Conservation (phyloP, 2,329 filamentous ascomycete species). For the Simplicillium sp. region DNA sequence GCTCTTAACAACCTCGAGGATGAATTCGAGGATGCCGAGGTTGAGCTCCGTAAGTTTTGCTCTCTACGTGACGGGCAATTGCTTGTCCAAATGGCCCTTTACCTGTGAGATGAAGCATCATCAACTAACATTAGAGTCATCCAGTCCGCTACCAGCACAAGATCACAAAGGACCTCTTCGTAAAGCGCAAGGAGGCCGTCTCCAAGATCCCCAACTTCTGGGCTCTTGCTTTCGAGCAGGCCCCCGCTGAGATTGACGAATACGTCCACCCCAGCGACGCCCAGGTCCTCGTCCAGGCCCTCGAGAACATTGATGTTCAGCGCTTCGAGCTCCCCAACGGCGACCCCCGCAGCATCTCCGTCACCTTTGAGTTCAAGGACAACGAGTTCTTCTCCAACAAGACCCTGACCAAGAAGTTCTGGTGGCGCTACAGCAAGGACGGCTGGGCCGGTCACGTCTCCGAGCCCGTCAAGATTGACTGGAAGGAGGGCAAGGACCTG, state of each 20-base stretch:
- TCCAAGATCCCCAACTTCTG: constrained; percentile 80
- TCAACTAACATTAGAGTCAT: background rate
- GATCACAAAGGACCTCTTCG: constrained; percentile 62
- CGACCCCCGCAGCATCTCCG: constrained; percentile 70
- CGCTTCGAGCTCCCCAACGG: constrained; percentile 72
- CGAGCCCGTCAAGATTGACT: constrained; percentile 79
- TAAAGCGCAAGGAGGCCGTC: constrained; percentile 63
- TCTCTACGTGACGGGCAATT: background rate
- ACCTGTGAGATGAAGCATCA: background rate
- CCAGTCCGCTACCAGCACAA: constrained; percentile 65
- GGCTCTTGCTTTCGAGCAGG: constrained; percentile 85
- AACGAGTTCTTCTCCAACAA: constrained; percentile 78
- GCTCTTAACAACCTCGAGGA: constrained; percentile 64
- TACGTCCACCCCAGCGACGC: constrained; percentile 78
- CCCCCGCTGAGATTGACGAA: constrained; percentile 77
- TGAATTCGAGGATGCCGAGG: constrained; percentile 76
- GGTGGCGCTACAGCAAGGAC: constrained; percentile 62
- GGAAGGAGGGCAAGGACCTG: constrained; percentile 79
- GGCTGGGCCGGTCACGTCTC: constrained; percentile 71
- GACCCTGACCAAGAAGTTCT: constrained; percentile 84
- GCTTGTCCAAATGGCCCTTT: background rate
- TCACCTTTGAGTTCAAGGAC: constrained; percentile 68
- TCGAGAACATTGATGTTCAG: constrained; percentile 61
- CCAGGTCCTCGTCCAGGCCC: constrained; percentile 56
- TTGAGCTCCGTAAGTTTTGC: constrained; percentile 64